phyloP scores from a whole-genome alignment of 176 grass and related monocot species.

The Cocos nucifera region DNA sequence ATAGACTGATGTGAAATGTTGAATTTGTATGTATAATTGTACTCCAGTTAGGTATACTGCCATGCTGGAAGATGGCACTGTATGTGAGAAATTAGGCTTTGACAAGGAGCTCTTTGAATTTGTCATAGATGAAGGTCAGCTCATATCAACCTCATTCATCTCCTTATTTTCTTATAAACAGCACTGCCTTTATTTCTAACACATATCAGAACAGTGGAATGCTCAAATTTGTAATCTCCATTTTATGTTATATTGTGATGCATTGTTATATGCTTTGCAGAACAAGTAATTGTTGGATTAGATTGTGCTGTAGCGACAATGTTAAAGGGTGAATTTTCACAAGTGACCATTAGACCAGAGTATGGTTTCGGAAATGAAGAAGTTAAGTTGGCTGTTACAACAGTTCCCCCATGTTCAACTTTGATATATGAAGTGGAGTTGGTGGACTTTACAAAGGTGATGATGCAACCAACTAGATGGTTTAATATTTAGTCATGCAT shows the following conservation, averaged over 20 bases:
- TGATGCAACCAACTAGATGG: not conserved
- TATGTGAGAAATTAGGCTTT: conserved; percentile 35
- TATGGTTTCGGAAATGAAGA: conserved; percentile 27
- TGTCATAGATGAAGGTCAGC: conserved; percentile 31
- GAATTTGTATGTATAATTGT: no score
- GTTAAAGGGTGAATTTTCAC: conserved; percentile 31
- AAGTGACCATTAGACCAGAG: conserved; percentile 25
- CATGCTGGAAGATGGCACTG: conserved; percentile 25
- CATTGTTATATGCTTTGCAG: conserved; percentile 6
- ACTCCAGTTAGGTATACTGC: conserved; percentile 29
- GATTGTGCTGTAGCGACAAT: conserved; percentile 33
- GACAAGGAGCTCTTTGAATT: conserved; percentile 34
- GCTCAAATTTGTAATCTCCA: no score
- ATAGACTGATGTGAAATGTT: not conserved
- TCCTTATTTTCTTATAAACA: no score
- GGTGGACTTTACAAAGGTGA: conserved; percentile 34
- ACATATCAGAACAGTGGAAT: no score
- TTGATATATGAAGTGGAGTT: conserved; percentile 40
- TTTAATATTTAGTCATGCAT: not conserved
- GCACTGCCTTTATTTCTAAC: no score
- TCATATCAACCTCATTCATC: not conserved
- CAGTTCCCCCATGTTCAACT: conserved; percentile 19
- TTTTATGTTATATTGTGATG: no score
- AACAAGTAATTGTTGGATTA: conserved; percentile 32
- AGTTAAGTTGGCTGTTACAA: conserved; percentile 6